Conservation (phyloP, 2,329 filamentous ascomycete species). For the Blastomyces gilchristii region DNA sequence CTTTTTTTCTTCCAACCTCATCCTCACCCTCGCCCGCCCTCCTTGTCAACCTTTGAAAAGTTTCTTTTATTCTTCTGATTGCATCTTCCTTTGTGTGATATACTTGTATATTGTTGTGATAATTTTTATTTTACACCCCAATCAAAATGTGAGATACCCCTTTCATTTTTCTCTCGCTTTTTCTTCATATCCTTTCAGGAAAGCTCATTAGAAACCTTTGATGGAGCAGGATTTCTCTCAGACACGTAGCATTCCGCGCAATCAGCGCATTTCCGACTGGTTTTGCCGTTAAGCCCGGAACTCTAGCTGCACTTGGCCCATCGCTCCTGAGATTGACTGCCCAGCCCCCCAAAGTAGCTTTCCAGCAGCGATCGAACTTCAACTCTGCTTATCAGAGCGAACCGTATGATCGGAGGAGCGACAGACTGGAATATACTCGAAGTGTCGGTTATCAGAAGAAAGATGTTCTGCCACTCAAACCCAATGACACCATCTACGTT, state of each 20-base stretch:
- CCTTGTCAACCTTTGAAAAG: not conserved
- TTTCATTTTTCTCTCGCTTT: not conserved
- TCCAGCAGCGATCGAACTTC: slow-evolving; percentile 40
- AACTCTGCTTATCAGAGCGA: slow-evolving; percentile 29
- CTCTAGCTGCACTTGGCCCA: slow-evolving; percentile 28
- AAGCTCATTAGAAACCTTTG: not conserved
- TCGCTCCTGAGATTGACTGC: slow-evolving; percentile 28
- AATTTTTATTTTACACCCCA: not conserved
- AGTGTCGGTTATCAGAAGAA: slow-evolving; percentile 16
- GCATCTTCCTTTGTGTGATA: not conserved
- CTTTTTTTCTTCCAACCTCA: not conserved
- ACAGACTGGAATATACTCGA: slow-evolving; percentile 12
- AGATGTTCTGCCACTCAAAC: slow-evolving; percentile 14
- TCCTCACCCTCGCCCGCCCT: not conserved
- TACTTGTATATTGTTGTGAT: slow-evolving; percentile 5
- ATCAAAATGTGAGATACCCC: slow-evolving; percentile 9
- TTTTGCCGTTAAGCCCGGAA: slow-evolving; percentile 8
- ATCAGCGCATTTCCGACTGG: slow-evolving; percentile 6
- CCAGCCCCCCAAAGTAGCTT: slow-evolving; percentile 30
- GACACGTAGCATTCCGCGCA: slow-evolving; percentile 14
- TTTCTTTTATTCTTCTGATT: not conserved
- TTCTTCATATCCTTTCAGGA: not conserved
- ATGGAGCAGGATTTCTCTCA: slow-evolving; percentile 12
- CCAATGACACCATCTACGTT: slow-evolving; percentile 48
- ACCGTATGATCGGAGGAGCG: slow-evolving; percentile 20